These are phyloP conservation scores for Haplographium delicatum DNA, from an alignment of 495 filamentous ascomycete species.

Conservation along the genomic window DNA sequence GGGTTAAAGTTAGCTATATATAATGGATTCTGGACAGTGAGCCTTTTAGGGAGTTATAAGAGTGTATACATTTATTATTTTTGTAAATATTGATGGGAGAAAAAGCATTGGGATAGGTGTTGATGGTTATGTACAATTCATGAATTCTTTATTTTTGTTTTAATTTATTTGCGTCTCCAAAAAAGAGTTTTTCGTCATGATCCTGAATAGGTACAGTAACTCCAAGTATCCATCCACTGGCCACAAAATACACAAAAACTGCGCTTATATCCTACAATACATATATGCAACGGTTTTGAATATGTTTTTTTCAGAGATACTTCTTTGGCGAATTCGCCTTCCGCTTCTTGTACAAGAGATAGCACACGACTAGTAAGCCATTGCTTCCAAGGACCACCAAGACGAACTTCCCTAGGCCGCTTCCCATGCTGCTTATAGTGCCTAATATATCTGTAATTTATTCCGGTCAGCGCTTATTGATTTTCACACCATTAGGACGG, in stretches of 20 bases:
- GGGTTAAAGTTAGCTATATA: constrained; percentile 96
- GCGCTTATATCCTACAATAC: background rate
- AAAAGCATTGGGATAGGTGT: too few relatives aligned
- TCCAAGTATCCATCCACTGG: too few relatives aligned
- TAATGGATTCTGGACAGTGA: constrained; percentile 35
- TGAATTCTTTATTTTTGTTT: too few relatives aligned
- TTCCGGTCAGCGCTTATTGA: background rate
- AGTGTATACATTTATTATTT: too few relatives aligned
- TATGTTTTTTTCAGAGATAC: constrained; percentile 54
- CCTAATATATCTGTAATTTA: constrained; percentile 45
- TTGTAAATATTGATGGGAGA: too few relatives aligned
- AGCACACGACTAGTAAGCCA: constrained; percentile 59
- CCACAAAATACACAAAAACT: background rate
- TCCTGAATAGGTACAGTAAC: too few relatives aligned
- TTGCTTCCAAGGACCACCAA: constrained; percentile 74
- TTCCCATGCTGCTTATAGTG: constrained; percentile 39
- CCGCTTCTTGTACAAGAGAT: constrained; percentile 76
- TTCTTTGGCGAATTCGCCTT: constrained; percentile 81
- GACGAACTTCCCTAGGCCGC: constrained; percentile 68
- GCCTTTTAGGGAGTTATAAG: too few relatives aligned
- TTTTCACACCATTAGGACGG: too few relatives aligned
- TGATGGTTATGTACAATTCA: too few relatives aligned
- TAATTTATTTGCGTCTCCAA: too few relatives aligned
- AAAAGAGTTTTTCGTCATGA: too few relatives aligned
- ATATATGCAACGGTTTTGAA: background rate